Conservation (phyloP, 2,329 filamentous ascomycete genomes). For the Exophiala calicioides region DNA sequence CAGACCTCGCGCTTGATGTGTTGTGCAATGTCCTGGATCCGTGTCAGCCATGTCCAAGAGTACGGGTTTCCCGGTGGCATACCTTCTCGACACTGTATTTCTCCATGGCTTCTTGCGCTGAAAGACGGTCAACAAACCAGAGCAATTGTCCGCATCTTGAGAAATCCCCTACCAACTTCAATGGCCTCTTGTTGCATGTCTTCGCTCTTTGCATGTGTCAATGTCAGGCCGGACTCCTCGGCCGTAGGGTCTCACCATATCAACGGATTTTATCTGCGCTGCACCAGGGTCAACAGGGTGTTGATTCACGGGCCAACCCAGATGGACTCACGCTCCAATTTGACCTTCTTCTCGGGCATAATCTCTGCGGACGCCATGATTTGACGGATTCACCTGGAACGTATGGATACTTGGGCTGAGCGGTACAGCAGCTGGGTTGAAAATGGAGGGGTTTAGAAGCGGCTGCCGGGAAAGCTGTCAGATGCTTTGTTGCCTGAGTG, state of each 20-base stretch:
- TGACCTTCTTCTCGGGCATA: constrained; percentile 61
- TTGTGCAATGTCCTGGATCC: constrained; percentile 82
- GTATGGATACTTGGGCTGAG: too few relatives aligned
- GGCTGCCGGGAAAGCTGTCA: too few relatives aligned
- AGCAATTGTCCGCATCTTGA: not conserved
- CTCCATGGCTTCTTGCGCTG: constrained; percentile 71
- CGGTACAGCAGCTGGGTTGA: too few relatives aligned
- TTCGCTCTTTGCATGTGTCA: constrained; percentile 67
- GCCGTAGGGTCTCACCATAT: constrained; percentile 69
- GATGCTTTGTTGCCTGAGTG: too few relatives aligned
- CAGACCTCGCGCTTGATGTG: constrained; percentile 90
- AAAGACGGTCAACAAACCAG: constrained; percentile 8
- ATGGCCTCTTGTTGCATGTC: constrained; percentile 97
- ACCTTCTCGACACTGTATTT: constrained; percentile 74
- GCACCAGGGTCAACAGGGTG: constrained; percentile 27
- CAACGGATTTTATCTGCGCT: constrained; percentile 97
- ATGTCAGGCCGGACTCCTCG: constrained; percentile 18
- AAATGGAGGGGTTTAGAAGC: too few relatives aligned
- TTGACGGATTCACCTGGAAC: too few relatives aligned
- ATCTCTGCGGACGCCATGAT: constrained; percentile 24
- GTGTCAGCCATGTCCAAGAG: constrained; percentile 6
- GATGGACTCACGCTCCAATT: constrained; percentile 67
- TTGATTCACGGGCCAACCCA: not conserved
- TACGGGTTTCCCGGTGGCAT: constrained; percentile 16
- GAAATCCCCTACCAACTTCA: constrained; percentile 80